These are phyloP conservation scores for Komagataella kurtzmanii DNA, from an alignment of 805 yeast genomes.

Conservation along the genomic window DNA sequence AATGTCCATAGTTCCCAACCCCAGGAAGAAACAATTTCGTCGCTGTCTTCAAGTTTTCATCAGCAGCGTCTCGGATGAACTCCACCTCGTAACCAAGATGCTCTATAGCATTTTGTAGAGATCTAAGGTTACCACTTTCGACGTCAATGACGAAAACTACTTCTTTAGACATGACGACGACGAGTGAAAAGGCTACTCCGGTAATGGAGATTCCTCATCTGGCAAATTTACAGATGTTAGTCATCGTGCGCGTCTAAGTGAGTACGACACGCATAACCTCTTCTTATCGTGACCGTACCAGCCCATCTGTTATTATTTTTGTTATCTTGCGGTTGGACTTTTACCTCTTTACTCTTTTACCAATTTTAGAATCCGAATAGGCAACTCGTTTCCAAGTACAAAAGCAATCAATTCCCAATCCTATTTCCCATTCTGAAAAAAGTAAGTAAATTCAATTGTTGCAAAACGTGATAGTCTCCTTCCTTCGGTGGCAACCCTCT, in stretches of 20 bases:
- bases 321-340: not conserved
- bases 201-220: not conserved
- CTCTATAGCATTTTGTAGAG: slow-evolving; percentile 77
- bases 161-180: not conserved
- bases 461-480: not conserved
- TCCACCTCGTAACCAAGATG: slow-evolving; percentile 58
- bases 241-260: not conserved
- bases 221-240: not conserved
- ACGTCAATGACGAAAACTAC: slow-evolving; percentile 75
- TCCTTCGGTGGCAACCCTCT: not conserved
- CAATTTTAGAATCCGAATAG: not conserved
- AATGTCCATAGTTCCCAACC: slow-evolving; percentile 95
- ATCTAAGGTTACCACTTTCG: slow-evolving; percentile 87
- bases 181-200: not conserved
- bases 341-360: not conserved
- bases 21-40: slow-evolving; percentile 75
- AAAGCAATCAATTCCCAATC: not conserved
- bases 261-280: not conserved
- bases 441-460: not conserved
- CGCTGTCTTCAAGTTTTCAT: slow-evolving; percentile 35
- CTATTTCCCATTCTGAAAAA: not conserved
- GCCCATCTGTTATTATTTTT: not conserved
- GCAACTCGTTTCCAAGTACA: not conserved
- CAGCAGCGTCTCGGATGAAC: slow-evolving; percentile 45
- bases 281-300: not conserved